A percentile compares a stretch with the other conserved stretches of the same genome.
Conservation (phyloP, 129 eudicot genomes). For the Pulicaria dysenterica region DNA sequence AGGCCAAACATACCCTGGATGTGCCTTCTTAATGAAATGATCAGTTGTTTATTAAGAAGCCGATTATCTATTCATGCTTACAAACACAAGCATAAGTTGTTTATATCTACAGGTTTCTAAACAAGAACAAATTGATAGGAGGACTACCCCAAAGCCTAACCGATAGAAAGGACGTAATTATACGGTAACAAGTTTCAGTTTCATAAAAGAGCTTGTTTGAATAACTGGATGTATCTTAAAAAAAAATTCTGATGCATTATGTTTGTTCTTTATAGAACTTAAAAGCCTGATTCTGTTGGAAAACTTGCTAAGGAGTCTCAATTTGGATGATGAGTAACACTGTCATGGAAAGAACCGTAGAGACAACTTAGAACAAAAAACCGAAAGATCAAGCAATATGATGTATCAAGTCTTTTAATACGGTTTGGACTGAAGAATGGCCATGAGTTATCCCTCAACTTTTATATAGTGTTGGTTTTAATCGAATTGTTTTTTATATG, state of each 20-base stretch:
- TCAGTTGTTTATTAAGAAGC: no score
- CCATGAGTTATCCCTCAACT: no score
- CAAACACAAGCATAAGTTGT: no score
- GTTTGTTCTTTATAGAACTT: conserved; percentile 16
- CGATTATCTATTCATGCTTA: no score
- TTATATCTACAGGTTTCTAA: conserved; percentile 49
- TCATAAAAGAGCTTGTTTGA: not conserved
- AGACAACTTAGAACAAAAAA: no score
- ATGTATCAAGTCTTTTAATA: no score
- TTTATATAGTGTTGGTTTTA: no score
- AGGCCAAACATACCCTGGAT: no score
- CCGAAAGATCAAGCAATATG: no score
- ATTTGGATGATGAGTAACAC: conserved; percentile 7
- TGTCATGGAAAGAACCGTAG: not conserved
- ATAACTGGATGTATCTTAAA: not conserved
- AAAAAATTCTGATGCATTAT: not conserved
- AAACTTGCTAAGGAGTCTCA: not conserved
- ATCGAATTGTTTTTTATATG: no score
- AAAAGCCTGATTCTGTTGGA: not conserved
- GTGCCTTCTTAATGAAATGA: no score
- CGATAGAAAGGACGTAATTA: conserved; percentile 32
- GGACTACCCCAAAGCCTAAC: conserved; percentile 48
- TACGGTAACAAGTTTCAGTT: conserved; percentile 41
- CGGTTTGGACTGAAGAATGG: no score
- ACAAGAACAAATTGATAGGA: conserved; percentile 51